phyloP scores from a whole-genome alignment of 768 basidiomycete species.

The Ramaria rubella region DNA sequence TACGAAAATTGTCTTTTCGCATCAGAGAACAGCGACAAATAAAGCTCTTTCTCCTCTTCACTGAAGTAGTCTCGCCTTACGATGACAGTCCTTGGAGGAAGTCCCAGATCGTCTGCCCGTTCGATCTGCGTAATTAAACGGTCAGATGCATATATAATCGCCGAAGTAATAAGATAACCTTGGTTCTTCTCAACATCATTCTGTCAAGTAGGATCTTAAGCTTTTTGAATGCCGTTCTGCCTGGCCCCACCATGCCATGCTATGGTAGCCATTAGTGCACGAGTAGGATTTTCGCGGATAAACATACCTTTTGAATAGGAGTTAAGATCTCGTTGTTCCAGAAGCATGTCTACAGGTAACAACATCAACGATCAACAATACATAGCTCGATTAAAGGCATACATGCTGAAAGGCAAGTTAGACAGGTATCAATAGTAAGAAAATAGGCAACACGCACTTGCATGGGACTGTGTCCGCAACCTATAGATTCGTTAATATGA shows the following conservation, averaged over 20 bases:
- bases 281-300: neutral
- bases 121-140: conserved; percentile 66
- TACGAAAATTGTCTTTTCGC: conserved; percentile 79
- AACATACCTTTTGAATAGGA: conserved; percentile 72
- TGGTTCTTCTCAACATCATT: conserved; percentile 93
- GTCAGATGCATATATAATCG: conserved; percentile 1
- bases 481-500: conserved; percentile 30
- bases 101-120: conserved; percentile 90
- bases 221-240: conserved; percentile 83
- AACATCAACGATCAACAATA: neutral
- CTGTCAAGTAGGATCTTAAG: conserved; percentile 81
- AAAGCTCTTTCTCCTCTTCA: conserved; percentile 94
- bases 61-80: conserved; percentile 91
- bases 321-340: conserved; percentile 97
- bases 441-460: conserved; percentile 5
- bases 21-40: conserved; percentile 84
- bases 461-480: conserved; percentile 82
- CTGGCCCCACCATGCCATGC: conserved; percentile 75
- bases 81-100: conserved; percentile 87
- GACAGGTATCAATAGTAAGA: neutral
- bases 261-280: neutral
- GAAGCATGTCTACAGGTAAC: conserved; percentile 64
- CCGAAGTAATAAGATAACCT: conserved; percentile 35
- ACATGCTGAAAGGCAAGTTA: conserved; percentile 45
- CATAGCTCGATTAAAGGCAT: neutral